Evolutionary conservation across 495 filamentous ascomycete species (phyloP).

Genomic region (Aspergillus avenaceus): DNA sequence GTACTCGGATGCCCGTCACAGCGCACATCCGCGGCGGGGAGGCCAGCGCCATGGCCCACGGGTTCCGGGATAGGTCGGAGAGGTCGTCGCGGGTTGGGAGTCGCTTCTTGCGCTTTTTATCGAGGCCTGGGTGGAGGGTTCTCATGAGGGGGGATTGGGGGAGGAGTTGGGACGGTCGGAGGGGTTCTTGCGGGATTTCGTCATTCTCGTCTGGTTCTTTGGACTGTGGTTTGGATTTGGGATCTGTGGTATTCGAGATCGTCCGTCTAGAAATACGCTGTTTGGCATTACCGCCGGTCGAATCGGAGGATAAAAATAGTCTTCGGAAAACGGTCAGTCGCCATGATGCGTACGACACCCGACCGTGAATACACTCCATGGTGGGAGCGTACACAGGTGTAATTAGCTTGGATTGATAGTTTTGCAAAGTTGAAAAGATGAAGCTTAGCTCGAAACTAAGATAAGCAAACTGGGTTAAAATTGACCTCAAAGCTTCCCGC

Average conservation of each 20-base stretch:
- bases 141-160: conserved; percentile 38
- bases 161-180: conserved; percentile 32
- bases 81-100: conserved; percentile 41
- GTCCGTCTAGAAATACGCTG: not conserved
- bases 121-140: conserved; percentile 11
- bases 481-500: too few relatives aligned
- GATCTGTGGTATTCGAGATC: not conserved
- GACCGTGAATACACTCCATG: conserved; percentile 28
- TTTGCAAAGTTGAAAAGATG: too few relatives aligned
- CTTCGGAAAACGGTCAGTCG: conserved; percentile 28
- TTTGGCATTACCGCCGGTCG: too few relatives aligned
- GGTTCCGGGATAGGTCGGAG: conserved; percentile 29
- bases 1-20: conserved; percentile 52
- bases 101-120: conserved; percentile 21
- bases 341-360: conserved; percentile 31
- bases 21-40: conserved; percentile 59
- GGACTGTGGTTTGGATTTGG: too few relatives aligned
- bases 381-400: too few relatives aligned
- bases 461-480: too few relatives aligned
- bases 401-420: too few relatives aligned
- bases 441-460: too few relatives aligned
- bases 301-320: conserved; percentile 16
- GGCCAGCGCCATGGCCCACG: conserved; percentile 57
- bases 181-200: not conserved
- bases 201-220: not conserved